A percentile compares a stretch with the other conserved stretches of the same genome.
These are phyloP conservation scores for Phytophthora kernoviae DNA, from an alignment of 352 stramenopile genomes.

Conservation along the genomic window DNA sequence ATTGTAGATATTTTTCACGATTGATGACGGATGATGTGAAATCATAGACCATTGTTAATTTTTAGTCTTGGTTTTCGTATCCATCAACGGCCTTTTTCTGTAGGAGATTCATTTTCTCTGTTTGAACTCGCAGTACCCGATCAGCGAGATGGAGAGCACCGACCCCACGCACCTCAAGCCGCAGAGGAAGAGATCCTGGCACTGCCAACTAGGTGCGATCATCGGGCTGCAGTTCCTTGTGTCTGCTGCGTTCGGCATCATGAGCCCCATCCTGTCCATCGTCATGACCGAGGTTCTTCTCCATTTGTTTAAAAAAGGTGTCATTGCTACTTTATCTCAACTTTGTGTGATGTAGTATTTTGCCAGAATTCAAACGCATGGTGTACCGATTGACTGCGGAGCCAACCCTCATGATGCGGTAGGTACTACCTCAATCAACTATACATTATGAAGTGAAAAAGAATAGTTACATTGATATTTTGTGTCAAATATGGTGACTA, in stretches of 20 bases:
- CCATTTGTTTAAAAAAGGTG: constrained; percentile 1
- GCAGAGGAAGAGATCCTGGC: constrained; percentile 15
- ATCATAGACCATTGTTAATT: too few relatives aligned
- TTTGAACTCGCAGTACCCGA: constrained; percentile 11
- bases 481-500: constrained; percentile 4
- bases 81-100: too few relatives aligned
- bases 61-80: neutral
- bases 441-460: neutral
- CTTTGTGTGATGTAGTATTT: constrained; percentile 58
- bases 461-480: constrained; percentile 1
- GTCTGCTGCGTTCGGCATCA: constrained; percentile 64
- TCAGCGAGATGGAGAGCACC: constrained; percentile 17
- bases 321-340: neutral
- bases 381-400: constrained; percentile 60
- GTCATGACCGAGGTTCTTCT: constrained; percentile 62
- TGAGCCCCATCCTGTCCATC: constrained; percentile 71
- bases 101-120: neutral
- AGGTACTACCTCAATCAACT: neutral
- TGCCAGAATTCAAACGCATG: constrained; percentile 56
- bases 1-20: too few relatives aligned
- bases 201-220: constrained; percentile 42
- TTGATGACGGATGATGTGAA: too few relatives aligned
- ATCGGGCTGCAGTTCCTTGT: constrained; percentile 54
- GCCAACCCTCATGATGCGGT: constrained; percentile 45
- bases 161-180: constrained; percentile 3